phyloP scores from a whole-genome alignment of 176 grass and related monocot genomes.

The Eleusine indica region DNA sequence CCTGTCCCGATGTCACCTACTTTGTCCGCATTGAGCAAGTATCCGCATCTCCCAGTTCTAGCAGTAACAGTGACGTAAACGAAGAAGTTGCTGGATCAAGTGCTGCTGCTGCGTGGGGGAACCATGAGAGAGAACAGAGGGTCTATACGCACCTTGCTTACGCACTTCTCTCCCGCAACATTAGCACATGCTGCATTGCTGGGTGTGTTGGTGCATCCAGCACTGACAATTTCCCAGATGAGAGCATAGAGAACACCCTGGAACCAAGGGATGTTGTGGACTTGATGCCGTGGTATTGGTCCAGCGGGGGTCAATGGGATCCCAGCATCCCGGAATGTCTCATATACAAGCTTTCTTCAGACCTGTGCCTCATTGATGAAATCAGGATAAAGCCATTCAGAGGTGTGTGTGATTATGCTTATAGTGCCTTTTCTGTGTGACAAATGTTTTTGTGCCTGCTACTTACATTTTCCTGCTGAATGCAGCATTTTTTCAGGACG shows the following conservation, averaged over 20 bases:
- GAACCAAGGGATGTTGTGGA: constrained; percentile 22
- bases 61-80: not conserved
- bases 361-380: constrained; percentile 59
- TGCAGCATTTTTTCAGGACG: constrained; percentile 68
- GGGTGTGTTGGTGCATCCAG: constrained; percentile 59
- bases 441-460: not conserved
- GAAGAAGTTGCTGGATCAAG: constrained; percentile 25
- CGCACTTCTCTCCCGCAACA: constrained; percentile 9
- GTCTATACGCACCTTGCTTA: constrained; percentile 48
- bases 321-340: constrained; percentile 49
- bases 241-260: constrained; percentile 68
- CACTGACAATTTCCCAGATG: constrained; percentile 65
- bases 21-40: constrained; percentile 37
- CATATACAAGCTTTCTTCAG: constrained; percentile 39
- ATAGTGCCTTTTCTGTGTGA: not conserved
- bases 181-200: constrained; percentile 34
- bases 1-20: constrained; percentile 46
- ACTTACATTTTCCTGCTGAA: not conserved
- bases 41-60: not conserved
- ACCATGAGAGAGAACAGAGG: constrained; percentile 40
- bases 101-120: constrained; percentile 24
- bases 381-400: constrained; percentile 67
- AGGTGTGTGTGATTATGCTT: constrained; percentile 29
- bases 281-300: constrained; percentile 58
- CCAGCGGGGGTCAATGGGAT: constrained; percentile 52